Percentiles rank a stretch among this genome's conserved stretches.
phyloP scores from a whole-genome alignment of 2,329 filamentous ascomycete genomes.

The Apiospora aurea region DNA sequence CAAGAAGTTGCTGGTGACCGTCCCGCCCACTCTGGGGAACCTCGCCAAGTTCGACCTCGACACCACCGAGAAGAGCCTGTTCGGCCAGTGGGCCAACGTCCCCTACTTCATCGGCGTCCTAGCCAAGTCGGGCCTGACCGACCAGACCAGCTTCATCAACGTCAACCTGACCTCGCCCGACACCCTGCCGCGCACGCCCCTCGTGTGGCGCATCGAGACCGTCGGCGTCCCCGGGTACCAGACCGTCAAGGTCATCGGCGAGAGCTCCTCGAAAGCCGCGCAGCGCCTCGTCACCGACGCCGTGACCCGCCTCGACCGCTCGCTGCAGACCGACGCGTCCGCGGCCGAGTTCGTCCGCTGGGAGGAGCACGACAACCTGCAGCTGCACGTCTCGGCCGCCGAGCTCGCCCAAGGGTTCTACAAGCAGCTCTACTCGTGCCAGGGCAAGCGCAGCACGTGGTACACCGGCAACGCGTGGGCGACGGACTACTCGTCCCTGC shows the following conservation, averaged over 20 bases:
- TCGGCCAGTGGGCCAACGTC: slow-evolving; percentile 37
- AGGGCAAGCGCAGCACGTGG: slow-evolving; percentile 49
- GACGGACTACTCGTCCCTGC: slow-evolving; percentile 41
- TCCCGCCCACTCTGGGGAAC: slow-evolving; percentile 37
- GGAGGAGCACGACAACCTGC: slow-evolving; percentile 42
- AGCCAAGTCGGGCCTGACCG: slow-evolving; percentile 22
- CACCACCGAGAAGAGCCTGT: slow-evolving; percentile 34
- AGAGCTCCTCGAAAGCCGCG: slow-evolving; percentile 26
- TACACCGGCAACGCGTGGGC: slow-evolving; percentile 47
- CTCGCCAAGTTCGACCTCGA: slow-evolving; percentile 38
- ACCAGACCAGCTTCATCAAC: slow-evolving; percentile 29
- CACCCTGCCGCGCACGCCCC: slow-evolving; percentile 29
- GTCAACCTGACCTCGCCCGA: slow-evolving; percentile 28
- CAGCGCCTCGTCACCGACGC: slow-evolving; percentile 22
- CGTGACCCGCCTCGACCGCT: background rate
- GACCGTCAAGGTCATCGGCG: slow-evolving; percentile 33
- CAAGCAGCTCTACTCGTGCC: slow-evolving; percentile 44
- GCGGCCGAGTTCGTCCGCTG: slow-evolving; percentile 35
- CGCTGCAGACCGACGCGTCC: background rate
- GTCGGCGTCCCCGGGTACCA: slow-evolving; percentile 33
- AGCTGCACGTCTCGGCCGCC: slow-evolving; percentile 39
- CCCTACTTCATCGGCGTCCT: slow-evolving; percentile 35
- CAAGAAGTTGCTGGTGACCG: slow-evolving; percentile 39
- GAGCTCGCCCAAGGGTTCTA: slow-evolving; percentile 46
- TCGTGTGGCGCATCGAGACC: slow-evolving; percentile 32